Conservation (phyloP, 768 basidiomycete genomes). For the Lentinula lateritia region DNA sequence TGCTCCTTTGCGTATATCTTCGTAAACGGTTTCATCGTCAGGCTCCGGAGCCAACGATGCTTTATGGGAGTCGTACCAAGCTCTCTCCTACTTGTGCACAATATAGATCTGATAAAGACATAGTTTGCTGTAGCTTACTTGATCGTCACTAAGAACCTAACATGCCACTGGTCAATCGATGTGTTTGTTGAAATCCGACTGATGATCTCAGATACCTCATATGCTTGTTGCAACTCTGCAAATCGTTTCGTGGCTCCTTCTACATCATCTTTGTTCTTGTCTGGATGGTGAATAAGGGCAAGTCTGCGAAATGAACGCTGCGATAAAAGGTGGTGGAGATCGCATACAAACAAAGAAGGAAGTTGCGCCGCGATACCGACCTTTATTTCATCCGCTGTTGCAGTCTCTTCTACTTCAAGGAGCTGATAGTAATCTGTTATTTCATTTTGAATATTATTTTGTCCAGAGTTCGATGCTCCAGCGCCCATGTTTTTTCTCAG, state of each 20-base stretch:
- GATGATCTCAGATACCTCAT: conserved; percentile 55
- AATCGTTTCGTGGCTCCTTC: conserved; percentile 87
- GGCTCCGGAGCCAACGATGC: conserved; percentile 74
- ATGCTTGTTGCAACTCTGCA: conserved; percentile 87
- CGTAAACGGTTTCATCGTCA: conserved; percentile 79
- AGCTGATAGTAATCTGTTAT: conserved; percentile 76
- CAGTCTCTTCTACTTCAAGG: conserved; percentile 75
- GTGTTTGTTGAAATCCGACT: neutral
- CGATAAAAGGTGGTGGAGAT: conserved; percentile 2
- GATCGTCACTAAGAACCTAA: conserved; percentile 90
- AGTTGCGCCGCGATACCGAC: conserved; percentile 24
- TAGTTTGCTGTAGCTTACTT: conserved; percentile 46
- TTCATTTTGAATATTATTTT: conserved; percentile 14
- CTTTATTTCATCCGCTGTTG: conserved; percentile 86
- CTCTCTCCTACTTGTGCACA: conserved; percentile 73
- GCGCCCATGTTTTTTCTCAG: conserved; percentile 52
- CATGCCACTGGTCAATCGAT: conserved; percentile 3
- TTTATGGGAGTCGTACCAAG: conserved; percentile 96
- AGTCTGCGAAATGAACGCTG: conserved; percentile 84
- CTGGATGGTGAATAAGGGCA: conserved; percentile 82
- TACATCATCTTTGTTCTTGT: conserved; percentile 67
- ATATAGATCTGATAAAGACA: conserved; percentile 13
- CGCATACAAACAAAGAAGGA: neutral
- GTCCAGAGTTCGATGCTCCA: conserved; percentile 49
- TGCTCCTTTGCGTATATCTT: conserved; percentile 75